Evolutionary conservation across 768 basidiomycete species (phyloP).

Genomic region (Lentinula aciculospora): DNA sequence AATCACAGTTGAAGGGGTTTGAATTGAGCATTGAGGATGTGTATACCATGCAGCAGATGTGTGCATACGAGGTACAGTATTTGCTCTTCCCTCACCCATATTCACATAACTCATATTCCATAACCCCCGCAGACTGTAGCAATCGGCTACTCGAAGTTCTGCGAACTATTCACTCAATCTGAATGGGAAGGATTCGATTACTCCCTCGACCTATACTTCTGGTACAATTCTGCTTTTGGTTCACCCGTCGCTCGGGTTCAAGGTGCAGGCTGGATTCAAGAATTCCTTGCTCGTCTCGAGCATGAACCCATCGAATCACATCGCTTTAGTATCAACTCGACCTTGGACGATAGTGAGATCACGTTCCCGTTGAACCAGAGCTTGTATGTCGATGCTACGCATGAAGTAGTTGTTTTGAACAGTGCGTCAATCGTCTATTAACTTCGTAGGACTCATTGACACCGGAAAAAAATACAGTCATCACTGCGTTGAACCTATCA

Average conservation of each 20-base stretch:
- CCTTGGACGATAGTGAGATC: conserved; percentile 60
- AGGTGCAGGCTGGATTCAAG: conserved; percentile 78
- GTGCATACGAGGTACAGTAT: conserved; percentile 70
- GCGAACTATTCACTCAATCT: conserved; percentile 81
- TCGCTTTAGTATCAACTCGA: conserved; percentile 83
- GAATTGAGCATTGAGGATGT: conserved; percentile 62
- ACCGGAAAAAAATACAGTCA: conserved; percentile 34
- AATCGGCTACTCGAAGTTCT: conserved; percentile 88
- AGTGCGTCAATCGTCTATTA: conserved; percentile 34
- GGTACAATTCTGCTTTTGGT: conserved; percentile 80
- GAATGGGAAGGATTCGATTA: conserved; percentile 96
- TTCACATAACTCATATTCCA: not conserved
- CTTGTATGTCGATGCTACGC: conserved; percentile 85
- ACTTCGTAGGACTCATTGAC: conserved; percentile 7
- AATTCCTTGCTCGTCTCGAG: conserved; percentile 77
- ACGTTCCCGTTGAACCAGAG: conserved; percentile 69
- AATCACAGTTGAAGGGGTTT: conserved; percentile 53
- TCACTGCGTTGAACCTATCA: conserved; percentile 82
- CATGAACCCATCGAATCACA: conserved; percentile 63
- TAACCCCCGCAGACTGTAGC: conserved; percentile 65
- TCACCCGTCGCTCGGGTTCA: conserved; percentile 72
- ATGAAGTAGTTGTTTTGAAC: conserved; percentile 89
- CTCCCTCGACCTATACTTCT: conserved; percentile 66
- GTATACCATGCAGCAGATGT: conserved; percentile 76
- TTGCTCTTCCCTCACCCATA: not conserved